Base-by-base conservation (phyloP, 129 eudicot genomes). In the Scalesia atractyloides region DNA sequence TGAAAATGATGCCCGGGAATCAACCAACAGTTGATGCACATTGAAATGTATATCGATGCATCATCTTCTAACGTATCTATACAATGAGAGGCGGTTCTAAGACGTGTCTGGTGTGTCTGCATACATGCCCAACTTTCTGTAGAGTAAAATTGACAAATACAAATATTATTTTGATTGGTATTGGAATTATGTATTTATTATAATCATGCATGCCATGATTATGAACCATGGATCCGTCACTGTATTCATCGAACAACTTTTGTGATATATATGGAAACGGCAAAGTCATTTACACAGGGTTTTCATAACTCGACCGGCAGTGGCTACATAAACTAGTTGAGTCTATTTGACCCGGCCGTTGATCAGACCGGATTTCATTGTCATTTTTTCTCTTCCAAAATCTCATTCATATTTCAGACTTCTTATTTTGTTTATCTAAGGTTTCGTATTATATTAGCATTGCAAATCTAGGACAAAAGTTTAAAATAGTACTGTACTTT, bases 21-120 rank as follows among this genome's bases (percentile, higher is more conserved):
- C 36, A 17, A 12, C 41, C 9, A 67, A 68, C 30, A 61, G 63
- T 62, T 33, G 18, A 41, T 36, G 72, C 71, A 64, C 52, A 39
- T 44, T 18, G n/a, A 64, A 18, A 62, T 58, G 36, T 73, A 73
- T 15, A 57, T 9, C 30, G 36, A 10, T 49, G 43, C 41, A 12
- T 46, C 14, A 6, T 51, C 30, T 6, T 33, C 24, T 53, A 53
- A 17, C 17, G 39, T 51, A n/a, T 52, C 58, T 52, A 52, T 52
- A 52, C 22, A 17, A 20, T 9, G 11, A 16, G 24, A 54, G 14
- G 17, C 41, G 4, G 65, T 13, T 26, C 18, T 69, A 69, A 6
- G 17, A 6, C 61, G 10, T 48, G 62, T 34, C 36, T 13, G 44
- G 16, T 41, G 53, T 22, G 9, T 19, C 33, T 17, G 8, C 63